A percentile compares a stretch with the other conserved stretches of the same genome.
These are phyloP conservation scores for Microdochium paspali DNA, from an alignment of 2,329 filamentous ascomycete species.

Conservation along the genomic window DNA sequence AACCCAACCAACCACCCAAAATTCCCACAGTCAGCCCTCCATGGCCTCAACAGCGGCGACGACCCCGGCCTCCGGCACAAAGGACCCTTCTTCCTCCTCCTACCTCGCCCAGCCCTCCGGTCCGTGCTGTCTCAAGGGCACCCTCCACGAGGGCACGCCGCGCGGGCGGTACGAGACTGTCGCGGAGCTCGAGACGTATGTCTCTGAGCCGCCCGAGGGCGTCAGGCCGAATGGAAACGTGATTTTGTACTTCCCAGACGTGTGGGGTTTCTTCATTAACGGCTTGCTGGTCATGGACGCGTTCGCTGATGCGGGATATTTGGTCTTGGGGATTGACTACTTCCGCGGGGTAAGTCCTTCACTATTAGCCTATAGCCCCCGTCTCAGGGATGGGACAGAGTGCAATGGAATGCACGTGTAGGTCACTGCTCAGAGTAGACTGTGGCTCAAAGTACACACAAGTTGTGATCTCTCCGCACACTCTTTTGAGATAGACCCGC, in stretches of 20 bases:
- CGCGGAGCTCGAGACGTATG: constrained; percentile 14
- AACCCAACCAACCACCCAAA: not conserved
- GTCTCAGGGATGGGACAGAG: too few species aligned
- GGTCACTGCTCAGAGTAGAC: too few species aligned
- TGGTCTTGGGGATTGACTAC: constrained; percentile 32
- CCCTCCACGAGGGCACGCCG: constrained; percentile 14
- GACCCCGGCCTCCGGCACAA: not conserved
- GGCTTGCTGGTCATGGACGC: constrained; percentile 34
- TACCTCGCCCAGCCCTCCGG: constrained; percentile 13
- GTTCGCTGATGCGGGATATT: constrained; percentile 32
- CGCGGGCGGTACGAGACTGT: constrained; percentile 10
- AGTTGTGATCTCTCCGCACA: too few species aligned
- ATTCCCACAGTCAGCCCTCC: not conserved
- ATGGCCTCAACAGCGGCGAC: not conserved
- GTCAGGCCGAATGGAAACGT: constrained; percentile 21
- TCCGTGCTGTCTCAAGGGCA: constrained; percentile 13
- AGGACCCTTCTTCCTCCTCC: not conserved
- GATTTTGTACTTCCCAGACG: constrained; percentile 34
- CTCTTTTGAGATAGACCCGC: too few species aligned
- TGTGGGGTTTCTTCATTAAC: constrained; percentile 33
- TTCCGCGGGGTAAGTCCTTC: constrained; percentile 26
- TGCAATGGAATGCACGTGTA: too few species aligned
- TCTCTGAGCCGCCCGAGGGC: constrained; percentile 9
- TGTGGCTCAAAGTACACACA: too few species aligned
- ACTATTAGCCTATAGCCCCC: too few species aligned